A percentile compares a stretch with the other conserved stretches of the same genome.
phyloP scores from a whole-genome alignment of 2,329 filamentous ascomycete species.

The Pseudogymnoascus sp. region DNA sequence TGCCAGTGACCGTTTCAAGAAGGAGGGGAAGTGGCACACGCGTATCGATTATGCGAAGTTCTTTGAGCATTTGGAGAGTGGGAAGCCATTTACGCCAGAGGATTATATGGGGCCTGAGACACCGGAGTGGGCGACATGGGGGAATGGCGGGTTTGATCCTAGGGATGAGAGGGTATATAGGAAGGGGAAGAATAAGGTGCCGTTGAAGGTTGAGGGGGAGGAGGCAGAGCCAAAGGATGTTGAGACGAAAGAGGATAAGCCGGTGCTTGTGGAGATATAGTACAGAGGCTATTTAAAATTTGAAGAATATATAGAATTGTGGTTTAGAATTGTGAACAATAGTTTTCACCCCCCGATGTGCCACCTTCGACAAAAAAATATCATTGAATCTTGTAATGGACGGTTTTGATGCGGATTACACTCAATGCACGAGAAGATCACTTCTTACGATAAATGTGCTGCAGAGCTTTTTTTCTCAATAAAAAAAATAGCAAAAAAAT shows the following conservation, averaged over 20 bases:
- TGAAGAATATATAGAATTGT: not conserved
- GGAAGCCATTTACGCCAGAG: conserved; percentile 65
- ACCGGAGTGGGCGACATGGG: conserved; percentile 92
- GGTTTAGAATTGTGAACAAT: not conserved
- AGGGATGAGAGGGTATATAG: conserved; percentile 78
- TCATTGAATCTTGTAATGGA: not conserved
- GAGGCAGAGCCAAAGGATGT: not conserved
- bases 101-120: conserved; percentile 83
- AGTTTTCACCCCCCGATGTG: not conserved
- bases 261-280: not conserved
- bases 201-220: conserved; percentile 8
- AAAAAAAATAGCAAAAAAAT: not conserved
- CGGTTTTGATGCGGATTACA: not conserved
- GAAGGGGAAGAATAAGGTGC: conserved; percentile 55
- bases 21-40: conserved; percentile 78
- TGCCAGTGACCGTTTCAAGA: conserved; percentile 71
- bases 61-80: conserved; percentile 72
- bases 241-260: not conserved
- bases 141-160: conserved; percentile 89
- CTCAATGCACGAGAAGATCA: not conserved
- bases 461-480: not conserved
- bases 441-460: not conserved
- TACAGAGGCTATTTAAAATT: not conserved
- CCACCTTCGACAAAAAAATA: not conserved
- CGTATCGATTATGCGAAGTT: conserved; percentile 85